Conservation (phyloP, 441 rosid genomes). For the Cnidoscolus chayamansa region DNA sequence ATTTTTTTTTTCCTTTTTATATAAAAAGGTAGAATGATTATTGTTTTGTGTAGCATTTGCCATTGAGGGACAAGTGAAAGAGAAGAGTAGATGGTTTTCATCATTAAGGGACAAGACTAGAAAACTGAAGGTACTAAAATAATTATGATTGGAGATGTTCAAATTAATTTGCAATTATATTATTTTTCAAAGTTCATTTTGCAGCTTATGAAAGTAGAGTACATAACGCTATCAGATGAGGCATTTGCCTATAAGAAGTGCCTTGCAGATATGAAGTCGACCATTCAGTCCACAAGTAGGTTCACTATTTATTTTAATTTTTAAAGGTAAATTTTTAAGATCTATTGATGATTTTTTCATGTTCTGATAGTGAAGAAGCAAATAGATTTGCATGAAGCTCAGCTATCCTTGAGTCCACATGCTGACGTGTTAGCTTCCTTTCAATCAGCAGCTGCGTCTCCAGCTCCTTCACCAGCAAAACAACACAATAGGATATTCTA, state of each 20-base stretch:
- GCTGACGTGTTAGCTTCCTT: constrained; percentile 94
- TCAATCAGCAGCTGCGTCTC: constrained; percentile 87
- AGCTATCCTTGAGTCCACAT: constrained; percentile 82
- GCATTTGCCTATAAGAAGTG: constrained; percentile 56
- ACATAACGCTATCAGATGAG: constrained; percentile 68
- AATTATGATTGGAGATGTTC: neutral
- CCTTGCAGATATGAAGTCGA: constrained; percentile 47
- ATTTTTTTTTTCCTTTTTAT: neutral
- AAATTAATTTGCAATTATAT: constrained; percentile 1
- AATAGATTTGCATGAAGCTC: constrained; percentile 57
- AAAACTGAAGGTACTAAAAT: constrained; percentile 61
- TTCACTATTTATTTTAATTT: constrained; percentile 14
- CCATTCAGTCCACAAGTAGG: constrained; percentile 57
- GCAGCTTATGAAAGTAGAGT: constrained; percentile 89
- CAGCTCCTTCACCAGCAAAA: constrained; percentile 71
- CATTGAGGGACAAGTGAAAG: constrained; percentile 95
- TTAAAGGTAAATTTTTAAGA: neutral
- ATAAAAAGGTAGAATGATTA: constrained; percentile 7
- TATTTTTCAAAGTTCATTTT: constrained; percentile 18
- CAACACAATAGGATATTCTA: neutral
- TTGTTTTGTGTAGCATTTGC: constrained; percentile 67
- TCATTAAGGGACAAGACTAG: constrained; percentile 85
- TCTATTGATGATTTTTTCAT: constrained; percentile 16
- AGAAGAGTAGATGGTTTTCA: constrained; percentile 89
- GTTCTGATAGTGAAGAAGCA: constrained; percentile 59